Evolutionary conservation across 1,284 basidiomycete genomes (phyloP).

Genomic region (Sanguinoderma infundibulare): DNA sequence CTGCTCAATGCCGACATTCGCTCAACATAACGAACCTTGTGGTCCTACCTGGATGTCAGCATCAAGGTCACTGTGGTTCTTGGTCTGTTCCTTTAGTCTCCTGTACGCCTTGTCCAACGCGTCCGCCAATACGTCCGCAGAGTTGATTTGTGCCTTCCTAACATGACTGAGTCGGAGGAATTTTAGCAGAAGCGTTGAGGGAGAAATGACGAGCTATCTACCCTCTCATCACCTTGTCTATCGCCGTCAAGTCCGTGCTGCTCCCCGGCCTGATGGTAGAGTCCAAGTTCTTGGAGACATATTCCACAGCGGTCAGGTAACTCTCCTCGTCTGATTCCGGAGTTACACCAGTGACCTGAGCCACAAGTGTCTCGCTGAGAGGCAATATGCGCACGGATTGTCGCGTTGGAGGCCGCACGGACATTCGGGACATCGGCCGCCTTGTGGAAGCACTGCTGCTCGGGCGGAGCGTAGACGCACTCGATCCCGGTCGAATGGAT

Average conservation of each 20-base stretch:
- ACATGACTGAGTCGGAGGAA: constrained; percentile 43
- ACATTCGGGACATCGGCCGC: constrained; percentile 56
- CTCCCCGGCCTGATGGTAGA: constrained; percentile 55
- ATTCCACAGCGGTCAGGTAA: constrained; percentile 56
- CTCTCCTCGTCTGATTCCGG: constrained; percentile 44
- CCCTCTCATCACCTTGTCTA: constrained; percentile 65
- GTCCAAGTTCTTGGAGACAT: constrained; percentile 53
- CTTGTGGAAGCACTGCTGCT: constrained; percentile 35
- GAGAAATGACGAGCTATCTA: constrained; percentile 32
- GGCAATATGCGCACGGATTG: constrained; percentile 56
- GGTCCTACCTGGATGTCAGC: constrained; percentile 59
- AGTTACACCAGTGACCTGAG: constrained; percentile 49
- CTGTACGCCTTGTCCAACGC: constrained; percentile 58
- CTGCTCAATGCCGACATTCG: neutral
- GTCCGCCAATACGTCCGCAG: constrained; percentile 58
- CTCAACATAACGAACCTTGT: neutral
- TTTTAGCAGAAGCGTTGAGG: constrained; percentile 8
- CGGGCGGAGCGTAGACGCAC: constrained; percentile 35
- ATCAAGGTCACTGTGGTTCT: constrained; percentile 61
- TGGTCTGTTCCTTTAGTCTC: constrained; percentile 52
- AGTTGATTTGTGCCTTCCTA: constrained; percentile 73
- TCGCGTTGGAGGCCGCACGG: constrained; percentile 52
- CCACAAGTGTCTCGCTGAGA: constrained; percentile 58
- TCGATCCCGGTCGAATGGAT: constrained; percentile 40
- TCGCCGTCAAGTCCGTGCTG: constrained; percentile 55